Evolutionary conservation across 192 early-diverging fungal species (phyloP), one percentile per base, ranked within the genome.

Genomic region (Diversispora epigaea): DNA sequence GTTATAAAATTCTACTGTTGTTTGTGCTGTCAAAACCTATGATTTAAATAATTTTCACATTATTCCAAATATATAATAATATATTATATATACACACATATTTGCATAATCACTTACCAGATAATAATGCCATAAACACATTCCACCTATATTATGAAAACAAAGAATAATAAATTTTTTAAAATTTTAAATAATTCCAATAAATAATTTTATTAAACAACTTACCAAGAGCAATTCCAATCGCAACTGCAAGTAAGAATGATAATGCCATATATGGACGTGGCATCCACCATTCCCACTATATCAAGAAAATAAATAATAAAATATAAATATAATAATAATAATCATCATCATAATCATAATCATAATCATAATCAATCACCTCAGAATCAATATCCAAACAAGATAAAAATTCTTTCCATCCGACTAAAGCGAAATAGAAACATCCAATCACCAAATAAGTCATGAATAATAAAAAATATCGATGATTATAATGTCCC

Each of bases 401-500:
- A 8, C 82, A 80, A 0, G 80, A 14, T 46, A 88, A 68, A 71
- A 88, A 88, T 1, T 84, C 81, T 49, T 78, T 65, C 77, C 77
- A 83, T 45, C 77, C 81, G 73, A 83, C 79, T 14, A 78, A 3
- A 3, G 79, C 79, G 79, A 83, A 88, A 57, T 86, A 88, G 22
- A 77, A 14, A 54, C 84, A 84, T n/a, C 82, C 72, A 15, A 80
- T 45, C 0, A 84, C 77, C 75, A 88, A 68, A 61, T 88, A 88
- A 12, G 84, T 86, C 84, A 88, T 79, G 40, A 94, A 94, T 72
- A 94, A 79, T 19, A 93, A 12, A 74, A 94, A 94, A 25, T 87
- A 86, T 68, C 92, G 86, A 67, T 94, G 91, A 69, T 91, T 94
- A 39, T 80, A 86, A 76, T 89, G 88, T 3, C 92, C 92, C 41